phyloP scores from a whole-genome alignment of 2,329 filamentous ascomycete species.

The Aspergillus latus region DNA sequence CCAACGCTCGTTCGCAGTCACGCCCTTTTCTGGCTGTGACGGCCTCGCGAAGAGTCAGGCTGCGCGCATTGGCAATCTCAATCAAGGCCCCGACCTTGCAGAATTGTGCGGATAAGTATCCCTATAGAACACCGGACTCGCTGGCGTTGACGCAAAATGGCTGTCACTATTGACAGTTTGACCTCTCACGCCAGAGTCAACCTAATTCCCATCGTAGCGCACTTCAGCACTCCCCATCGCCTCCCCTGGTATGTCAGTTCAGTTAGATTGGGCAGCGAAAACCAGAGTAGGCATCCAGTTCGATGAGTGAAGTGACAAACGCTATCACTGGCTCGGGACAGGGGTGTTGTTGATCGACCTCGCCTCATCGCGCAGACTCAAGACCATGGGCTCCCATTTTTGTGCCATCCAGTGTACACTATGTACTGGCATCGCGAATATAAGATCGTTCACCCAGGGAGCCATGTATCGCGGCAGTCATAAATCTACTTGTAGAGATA shows the following conservation, averaged over 20 bases:
- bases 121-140: conserved; percentile 19
- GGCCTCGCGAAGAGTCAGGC: conserved; percentile 24
- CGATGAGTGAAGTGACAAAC: conserved; percentile 11
- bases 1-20: conserved; percentile 27
- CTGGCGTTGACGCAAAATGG: conserved; percentile 19
- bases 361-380: conserved; percentile 11
- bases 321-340: not conserved
- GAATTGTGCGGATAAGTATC: conserved; percentile 8
- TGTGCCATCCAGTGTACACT: not conserved
- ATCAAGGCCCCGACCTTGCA: conserved; percentile 14
- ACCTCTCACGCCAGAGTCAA: conserved; percentile 27
- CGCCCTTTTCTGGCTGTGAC: conserved; percentile 27
- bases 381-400: conserved; percentile 12
- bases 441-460: conserved; percentile 7
- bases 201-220: conserved; percentile 17
- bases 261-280: conserved; percentile 36
- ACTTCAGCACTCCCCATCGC: conserved; percentile 20
- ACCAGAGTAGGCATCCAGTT: conserved; percentile 20
- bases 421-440: conserved; percentile 2
- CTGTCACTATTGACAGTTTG: conserved; percentile 28
- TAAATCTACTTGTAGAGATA: conserved; percentile 9
- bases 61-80: conserved; percentile 10
- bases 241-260: conserved; percentile 17
- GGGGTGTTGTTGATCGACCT: conserved; percentile 1
- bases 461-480: conserved; percentile 14